phyloP scores from a whole-genome alignment of 2,329 filamentous ascomycete genomes.

The Boeremia exigua region DNA sequence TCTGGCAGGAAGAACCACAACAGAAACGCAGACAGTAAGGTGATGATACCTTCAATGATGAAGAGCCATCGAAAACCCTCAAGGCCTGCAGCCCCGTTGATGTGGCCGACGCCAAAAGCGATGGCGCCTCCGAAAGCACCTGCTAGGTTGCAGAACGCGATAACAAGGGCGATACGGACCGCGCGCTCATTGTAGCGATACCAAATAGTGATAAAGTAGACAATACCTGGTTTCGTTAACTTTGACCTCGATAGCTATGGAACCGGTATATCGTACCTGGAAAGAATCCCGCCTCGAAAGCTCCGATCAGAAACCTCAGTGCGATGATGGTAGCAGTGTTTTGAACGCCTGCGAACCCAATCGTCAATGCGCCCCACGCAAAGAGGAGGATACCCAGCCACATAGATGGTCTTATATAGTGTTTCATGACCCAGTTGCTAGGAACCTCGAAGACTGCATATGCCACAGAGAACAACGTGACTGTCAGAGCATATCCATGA shows the following conservation, averaged over 20 bases:
- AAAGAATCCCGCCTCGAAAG: slow-evolving; percentile 38
- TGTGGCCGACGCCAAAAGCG: slow-evolving; percentile 60
- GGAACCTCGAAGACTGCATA: slow-evolving; percentile 55
- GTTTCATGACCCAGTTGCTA: slow-evolving; percentile 67
- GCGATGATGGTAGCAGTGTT: slow-evolving; percentile 51
- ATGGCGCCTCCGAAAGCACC: slow-evolving; percentile 62
- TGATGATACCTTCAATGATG: slow-evolving; percentile 35
- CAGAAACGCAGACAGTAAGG: slow-evolving; percentile 23
- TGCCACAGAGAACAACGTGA: slow-evolving; percentile 39
- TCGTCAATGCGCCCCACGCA: slow-evolving; percentile 52
- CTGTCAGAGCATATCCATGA: slow-evolving; percentile 56
- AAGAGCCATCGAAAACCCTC: slow-evolving; percentile 43
- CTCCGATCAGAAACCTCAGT: slow-evolving; percentile 50
- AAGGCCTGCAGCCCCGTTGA: slow-evolving; percentile 43
- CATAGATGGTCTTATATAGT: slow-evolving; percentile 54
- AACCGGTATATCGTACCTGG: slow-evolving; percentile 20
- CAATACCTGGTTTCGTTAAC: slow-evolving; percentile 14
- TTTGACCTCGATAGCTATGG: no score
- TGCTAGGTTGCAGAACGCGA: slow-evolving; percentile 63
- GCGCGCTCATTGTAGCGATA: slow-evolving; percentile 63
- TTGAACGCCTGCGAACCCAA: slow-evolving; percentile 53
- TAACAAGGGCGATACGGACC: slow-evolving; percentile 64
- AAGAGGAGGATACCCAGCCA: slow-evolving; percentile 54
- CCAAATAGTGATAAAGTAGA: slow-evolving; percentile 64
- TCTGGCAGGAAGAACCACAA: slow-evolving; percentile 58